phyloP scores from a whole-genome alignment of 108 stramenopile species.

The Cyclostephanos tholiformis region DNA sequence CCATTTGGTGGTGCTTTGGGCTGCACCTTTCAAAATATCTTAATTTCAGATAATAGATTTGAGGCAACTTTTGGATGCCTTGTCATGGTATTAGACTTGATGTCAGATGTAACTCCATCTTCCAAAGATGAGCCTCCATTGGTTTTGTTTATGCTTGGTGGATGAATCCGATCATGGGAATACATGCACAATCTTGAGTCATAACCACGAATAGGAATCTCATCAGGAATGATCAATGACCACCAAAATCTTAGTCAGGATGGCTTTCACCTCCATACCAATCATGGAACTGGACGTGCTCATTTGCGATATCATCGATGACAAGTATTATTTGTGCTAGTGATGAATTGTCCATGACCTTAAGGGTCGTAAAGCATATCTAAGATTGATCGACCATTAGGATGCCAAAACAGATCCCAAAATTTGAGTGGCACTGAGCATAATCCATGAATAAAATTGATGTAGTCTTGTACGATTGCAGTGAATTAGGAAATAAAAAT shows the following conservation, averaged over 20 bases:
- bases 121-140: not conserved
- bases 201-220: not conserved
- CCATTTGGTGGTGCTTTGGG: too few relatives aligned
- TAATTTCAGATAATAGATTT: not conserved
- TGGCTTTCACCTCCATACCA: not conserved
- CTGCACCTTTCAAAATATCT: not conserved
- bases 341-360: not conserved
- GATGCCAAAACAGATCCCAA: slow-evolving; percentile 1
- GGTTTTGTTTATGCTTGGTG: not conserved
- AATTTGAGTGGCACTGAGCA: not conserved
- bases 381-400: not conserved
- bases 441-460: not conserved
- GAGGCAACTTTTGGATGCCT: not conserved
- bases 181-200: not conserved
- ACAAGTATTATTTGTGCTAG: not conserved
- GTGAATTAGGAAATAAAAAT: not conserved
- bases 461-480: not conserved
- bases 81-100: not conserved
- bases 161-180: not conserved
- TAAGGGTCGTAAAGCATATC: not conserved
- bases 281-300: not conserved
- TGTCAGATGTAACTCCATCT: not conserved
- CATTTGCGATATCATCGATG: not conserved
- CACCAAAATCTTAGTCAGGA: not conserved
- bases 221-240: not conserved